Base-by-base conservation (phyloP, 768 basidiomycete genomes). In the Russula emetica region DNA sequence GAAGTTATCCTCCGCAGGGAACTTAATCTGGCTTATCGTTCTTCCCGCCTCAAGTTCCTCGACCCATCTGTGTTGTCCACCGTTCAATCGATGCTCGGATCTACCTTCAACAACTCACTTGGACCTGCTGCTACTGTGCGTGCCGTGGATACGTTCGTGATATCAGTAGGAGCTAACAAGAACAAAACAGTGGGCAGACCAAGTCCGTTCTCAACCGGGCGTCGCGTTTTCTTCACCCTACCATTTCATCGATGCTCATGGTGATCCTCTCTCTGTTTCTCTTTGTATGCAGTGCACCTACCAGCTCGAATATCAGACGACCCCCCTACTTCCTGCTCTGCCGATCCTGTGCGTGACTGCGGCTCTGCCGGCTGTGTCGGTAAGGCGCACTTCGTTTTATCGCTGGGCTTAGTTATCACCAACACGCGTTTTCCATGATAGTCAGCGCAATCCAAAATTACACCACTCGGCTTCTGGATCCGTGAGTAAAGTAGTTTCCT, bases 401-500 rank as follows among this genome's bases (percentile, higher is more conserved):
- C 45, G 5, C 13, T 20, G 50, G 50, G n/a, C 36, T 38, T 13
- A 20, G 38, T 20, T 36, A 38, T 53, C 20, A 22, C 30, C 30
- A 40, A 16, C 30, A 36, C 30, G 11, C 24, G 1, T 53, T 44
- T 44, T 3, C 26, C 28, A 14, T 13, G 28, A 32, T 1, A 83
- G 82, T 83, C 60, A 78, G 76, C 40, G 82, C 83, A 30, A 83
- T 83, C 64, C 80, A 82, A 1, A 84, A 84, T 71, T 84, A 83
- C 68, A 85, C 83, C 4, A 75, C 71, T 16, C 79, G 82, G 14
- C 77, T 83, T 22, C 74, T 77, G 13, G 72, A 81, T 56, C 76
- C 78, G 5, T 63, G 32, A 38, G 66, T 55, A 7, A 32, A 32
- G 8, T 8, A 2, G 18, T 36, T 36, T 10, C n/a, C n/a, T n/a